A percentile compares a stretch with the other conserved stretches of the same genome.
Evolutionary conservation across 371 early-diverging fungal genomes (phyloP).

Genomic region (Apophysomyces trapeziformis): DNA sequence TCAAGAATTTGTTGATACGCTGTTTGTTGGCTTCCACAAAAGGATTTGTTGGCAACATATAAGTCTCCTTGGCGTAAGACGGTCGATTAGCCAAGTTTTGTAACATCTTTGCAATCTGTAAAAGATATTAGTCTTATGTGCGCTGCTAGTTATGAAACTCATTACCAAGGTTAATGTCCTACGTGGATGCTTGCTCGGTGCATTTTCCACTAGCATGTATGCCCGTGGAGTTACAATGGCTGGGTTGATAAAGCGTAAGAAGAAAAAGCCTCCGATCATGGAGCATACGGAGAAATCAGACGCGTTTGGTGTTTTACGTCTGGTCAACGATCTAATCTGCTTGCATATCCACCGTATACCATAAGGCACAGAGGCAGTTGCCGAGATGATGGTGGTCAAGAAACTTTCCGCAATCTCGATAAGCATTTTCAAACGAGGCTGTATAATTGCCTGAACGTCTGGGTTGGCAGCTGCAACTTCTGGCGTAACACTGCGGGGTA

Average conservation of each 20-base stretch:
- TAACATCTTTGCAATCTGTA: conserved; percentile 83
- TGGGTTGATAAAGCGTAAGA: conserved; percentile 96
- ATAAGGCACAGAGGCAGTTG: conserved; percentile 86
- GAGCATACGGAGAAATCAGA: conserved; percentile 89
- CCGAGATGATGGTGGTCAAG: conserved; percentile 80
- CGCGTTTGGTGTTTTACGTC: conserved; percentile 88
- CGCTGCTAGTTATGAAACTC: neutral
- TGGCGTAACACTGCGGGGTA: conserved; percentile 77
- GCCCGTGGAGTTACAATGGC: conserved; percentile 96
- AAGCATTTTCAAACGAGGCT: conserved; percentile 81
- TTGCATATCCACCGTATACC: conserved; percentile 99
- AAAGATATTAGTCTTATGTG: conserved; percentile 10
- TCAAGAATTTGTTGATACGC: conserved; percentile 83
- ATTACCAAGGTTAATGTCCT: conserved; percentile 87
- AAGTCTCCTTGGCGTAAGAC: conserved; percentile 86
- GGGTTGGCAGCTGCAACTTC: conserved; percentile 80
- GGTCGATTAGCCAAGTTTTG: conserved; percentile 95
- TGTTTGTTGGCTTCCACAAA: conserved; percentile 87
- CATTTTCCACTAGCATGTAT: conserved; percentile 89
- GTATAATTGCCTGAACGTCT: conserved; percentile 82
- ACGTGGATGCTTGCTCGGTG: conserved; percentile 80
- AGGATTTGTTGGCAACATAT: conserved; percentile 85
- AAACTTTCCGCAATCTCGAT: conserved; percentile 87
- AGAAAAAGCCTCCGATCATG: conserved; percentile 96
- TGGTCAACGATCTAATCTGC: conserved; percentile 92